phyloP scores from a whole-genome alignment of 1,284 basidiomycete genomes.

The Hypsizygus ulmarius region DNA sequence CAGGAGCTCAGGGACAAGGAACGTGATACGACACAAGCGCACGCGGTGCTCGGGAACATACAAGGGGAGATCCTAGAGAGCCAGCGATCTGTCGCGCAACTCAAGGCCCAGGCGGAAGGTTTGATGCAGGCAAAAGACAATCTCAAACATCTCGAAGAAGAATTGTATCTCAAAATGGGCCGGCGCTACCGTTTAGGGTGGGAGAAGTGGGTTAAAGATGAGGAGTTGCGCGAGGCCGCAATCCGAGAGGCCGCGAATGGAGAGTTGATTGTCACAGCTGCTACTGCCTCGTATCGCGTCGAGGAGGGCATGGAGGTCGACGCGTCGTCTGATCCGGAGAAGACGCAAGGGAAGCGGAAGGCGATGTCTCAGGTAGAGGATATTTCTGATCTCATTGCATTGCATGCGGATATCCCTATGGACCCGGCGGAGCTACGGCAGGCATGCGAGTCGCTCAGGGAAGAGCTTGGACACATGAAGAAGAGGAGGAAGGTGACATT shows the following conservation, averaged over 20 bases:
- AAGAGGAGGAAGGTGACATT: conserved; percentile 71
- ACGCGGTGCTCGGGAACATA: conserved; percentile 83
- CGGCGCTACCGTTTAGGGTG: conserved; percentile 82
- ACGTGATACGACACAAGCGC: conserved; percentile 88
- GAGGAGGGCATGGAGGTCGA: conserved; percentile 18
- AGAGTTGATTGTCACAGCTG: conserved; percentile 43
- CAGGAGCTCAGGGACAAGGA: conserved; percentile 91
- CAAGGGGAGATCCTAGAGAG: conserved; percentile 92
- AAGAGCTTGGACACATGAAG: conserved; percentile 63
- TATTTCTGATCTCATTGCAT: conserved; percentile 56
- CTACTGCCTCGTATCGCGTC: conserved; percentile 38
- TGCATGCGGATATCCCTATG: conserved; percentile 56
- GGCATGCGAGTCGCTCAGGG: conserved; percentile 60
- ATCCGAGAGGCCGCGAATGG: conserved; percentile 60
- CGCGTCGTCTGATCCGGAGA: conserved; percentile 24
- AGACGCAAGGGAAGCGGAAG: conserved; percentile 49
- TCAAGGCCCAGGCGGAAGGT: conserved; percentile 69
- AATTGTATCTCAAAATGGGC: conserved; percentile 75
- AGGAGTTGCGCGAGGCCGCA: conserved; percentile 71
- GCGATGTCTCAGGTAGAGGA: conserved; percentile 49
- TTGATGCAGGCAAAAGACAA: conserved; percentile 62
- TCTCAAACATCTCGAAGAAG: conserved; percentile 63
- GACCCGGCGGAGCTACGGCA: conserved; percentile 56
- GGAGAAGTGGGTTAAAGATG: conserved; percentile 89
- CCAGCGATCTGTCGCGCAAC: conserved; percentile 69